Evolutionary conservation across 345 rosid species (phyloP).

Genomic region (Citrus cavaleriei): DNA sequence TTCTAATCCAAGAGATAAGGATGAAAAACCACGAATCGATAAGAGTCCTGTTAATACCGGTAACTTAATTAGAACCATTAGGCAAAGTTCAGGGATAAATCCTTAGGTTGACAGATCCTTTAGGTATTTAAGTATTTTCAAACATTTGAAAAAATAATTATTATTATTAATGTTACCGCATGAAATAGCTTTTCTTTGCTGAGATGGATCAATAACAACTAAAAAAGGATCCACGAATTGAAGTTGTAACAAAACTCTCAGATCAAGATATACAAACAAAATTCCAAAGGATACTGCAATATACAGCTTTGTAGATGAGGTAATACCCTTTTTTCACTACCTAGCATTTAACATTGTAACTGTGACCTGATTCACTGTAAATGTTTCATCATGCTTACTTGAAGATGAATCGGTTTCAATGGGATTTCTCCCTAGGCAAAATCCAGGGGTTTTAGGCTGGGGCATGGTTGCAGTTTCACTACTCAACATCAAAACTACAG

Average conservation of each 20-base stretch:
- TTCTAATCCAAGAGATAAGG: too few species aligned
- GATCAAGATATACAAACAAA: slow-evolving; percentile 9
- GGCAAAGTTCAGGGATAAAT: too few species aligned
- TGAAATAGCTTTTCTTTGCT: background rate
- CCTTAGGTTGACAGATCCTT: background rate
- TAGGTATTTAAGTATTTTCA: background rate
- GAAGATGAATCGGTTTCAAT: slow-evolving; percentile 57
- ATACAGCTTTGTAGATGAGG: slow-evolving; percentile 5
- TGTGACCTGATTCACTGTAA: slow-evolving; percentile 72
- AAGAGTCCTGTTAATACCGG: too few species aligned
- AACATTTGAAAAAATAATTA: background rate
- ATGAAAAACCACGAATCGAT: too few species aligned
- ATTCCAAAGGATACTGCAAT: background rate
- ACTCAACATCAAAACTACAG: slow-evolving; percentile 59
- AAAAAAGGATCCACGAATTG: background rate
- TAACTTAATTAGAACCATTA: too few species aligned
- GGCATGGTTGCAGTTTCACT: slow-evolving; percentile 61
- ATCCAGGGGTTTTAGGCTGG: slow-evolving; percentile 65
- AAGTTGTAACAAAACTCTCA: background rate
- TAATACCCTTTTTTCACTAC: slow-evolving; percentile 11
- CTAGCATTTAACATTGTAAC: slow-evolving; percentile 67
- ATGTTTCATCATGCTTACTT: slow-evolving; percentile 47
- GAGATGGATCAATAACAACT: background rate
- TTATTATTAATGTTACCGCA: background rate
- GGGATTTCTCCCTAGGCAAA: slow-evolving; percentile 49